phyloP scores from a whole-genome alignment of 345 rosid genomes.

The Iberis pinnata region DNA sequence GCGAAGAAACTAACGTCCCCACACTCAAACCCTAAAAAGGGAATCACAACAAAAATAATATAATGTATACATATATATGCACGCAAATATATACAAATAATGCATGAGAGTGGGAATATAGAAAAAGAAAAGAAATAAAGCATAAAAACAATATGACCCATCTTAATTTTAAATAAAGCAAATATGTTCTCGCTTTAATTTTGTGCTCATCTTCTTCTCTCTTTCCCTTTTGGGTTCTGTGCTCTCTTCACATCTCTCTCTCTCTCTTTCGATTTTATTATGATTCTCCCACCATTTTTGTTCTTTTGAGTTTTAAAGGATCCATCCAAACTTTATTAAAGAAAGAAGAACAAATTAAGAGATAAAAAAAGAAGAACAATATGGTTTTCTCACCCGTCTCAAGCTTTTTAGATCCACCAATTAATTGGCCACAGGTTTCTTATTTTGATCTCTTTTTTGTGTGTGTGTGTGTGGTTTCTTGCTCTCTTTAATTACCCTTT shows the following conservation, averaged over 20 bases:
- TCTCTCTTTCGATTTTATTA: slow-evolving; percentile 22
- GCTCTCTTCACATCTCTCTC: slow-evolving; percentile 25
- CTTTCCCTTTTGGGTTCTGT: slow-evolving; percentile 28
- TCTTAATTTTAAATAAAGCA: slow-evolving; percentile 23
- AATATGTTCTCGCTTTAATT: slow-evolving; percentile 22
- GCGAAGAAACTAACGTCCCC: slow-evolving; percentile 27
- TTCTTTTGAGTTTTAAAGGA: slow-evolving; percentile 33
- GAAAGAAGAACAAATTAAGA: slow-evolving; percentile 29
- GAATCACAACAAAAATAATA: slow-evolving; percentile 15
- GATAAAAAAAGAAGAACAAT: slow-evolving; percentile 25
- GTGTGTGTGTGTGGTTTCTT: slow-evolving; percentile 15
- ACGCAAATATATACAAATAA: slow-evolving; percentile 1
- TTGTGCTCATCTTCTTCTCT: slow-evolving; percentile 26
- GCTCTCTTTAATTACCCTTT: slow-evolving; percentile 16
- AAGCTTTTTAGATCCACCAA: slow-evolving; percentile 34
- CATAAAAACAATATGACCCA: slow-evolving; percentile 29
- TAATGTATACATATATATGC: background rate
- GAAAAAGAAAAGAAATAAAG: slow-evolving; percentile 13
- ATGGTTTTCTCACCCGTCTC: slow-evolving; percentile 32
- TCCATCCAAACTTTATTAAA: slow-evolving; percentile 36
- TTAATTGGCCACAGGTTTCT: slow-evolving; percentile 32
- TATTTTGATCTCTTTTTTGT: slow-evolving; percentile 17
- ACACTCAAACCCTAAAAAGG: slow-evolving; percentile 33
- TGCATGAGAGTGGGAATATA: slow-evolving; percentile 29
- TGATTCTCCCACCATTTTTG: slow-evolving; percentile 33